A percentile compares a stretch with the other conserved stretches of the same genome.
Evolutionary conservation across 768 basidiomycete species (phyloP).

Genomic region (Chalciporus chontae): DNA sequence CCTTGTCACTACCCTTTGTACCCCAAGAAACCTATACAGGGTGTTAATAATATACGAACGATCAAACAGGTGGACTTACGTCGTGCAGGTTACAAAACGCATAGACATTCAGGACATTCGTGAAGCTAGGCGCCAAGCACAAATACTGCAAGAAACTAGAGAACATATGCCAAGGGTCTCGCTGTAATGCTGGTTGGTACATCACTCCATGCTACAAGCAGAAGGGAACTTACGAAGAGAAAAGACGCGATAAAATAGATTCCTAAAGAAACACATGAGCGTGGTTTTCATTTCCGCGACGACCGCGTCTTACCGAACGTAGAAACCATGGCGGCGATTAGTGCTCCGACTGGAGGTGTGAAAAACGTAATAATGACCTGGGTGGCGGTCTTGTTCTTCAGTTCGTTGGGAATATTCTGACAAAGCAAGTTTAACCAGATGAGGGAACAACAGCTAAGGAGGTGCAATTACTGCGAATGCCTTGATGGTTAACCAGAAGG

Average conservation of each 20-base stretch:
- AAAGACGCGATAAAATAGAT: slow-evolving; percentile 84
- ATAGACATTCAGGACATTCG: slow-evolving; percentile 93
- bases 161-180: slow-evolving; percentile 98
- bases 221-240: slow-evolving; percentile 63
- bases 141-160: slow-evolving; percentile 91
- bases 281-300: background rate
- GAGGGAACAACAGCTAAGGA: background rate
- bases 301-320: slow-evolving; percentile 62
- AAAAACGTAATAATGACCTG: slow-evolving; percentile 63
- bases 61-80: slow-evolving; percentile 38
- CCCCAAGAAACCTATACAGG: slow-evolving; percentile 77
- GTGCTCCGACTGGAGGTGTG: slow-evolving; percentile 68
- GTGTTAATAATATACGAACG: background rate
- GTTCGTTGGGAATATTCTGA: slow-evolving; percentile 50
- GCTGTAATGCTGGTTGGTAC: slow-evolving; percentile 39
- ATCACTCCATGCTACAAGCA: background rate
- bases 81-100: slow-evolving; percentile 97
- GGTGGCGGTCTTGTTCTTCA: slow-evolving; percentile 46
- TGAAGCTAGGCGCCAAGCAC: slow-evolving; percentile 88
- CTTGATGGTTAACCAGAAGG: slow-evolving; percentile 76
- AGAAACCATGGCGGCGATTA: slow-evolving; percentile 84
- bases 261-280: slow-evolving; percentile 35
- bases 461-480: slow-evolving; percentile 62
- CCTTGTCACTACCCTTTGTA: slow-evolving; percentile 94
- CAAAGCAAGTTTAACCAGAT: background rate